Conservation (phyloP, 306 rosid species). For the Carpinus viminea region DNA sequence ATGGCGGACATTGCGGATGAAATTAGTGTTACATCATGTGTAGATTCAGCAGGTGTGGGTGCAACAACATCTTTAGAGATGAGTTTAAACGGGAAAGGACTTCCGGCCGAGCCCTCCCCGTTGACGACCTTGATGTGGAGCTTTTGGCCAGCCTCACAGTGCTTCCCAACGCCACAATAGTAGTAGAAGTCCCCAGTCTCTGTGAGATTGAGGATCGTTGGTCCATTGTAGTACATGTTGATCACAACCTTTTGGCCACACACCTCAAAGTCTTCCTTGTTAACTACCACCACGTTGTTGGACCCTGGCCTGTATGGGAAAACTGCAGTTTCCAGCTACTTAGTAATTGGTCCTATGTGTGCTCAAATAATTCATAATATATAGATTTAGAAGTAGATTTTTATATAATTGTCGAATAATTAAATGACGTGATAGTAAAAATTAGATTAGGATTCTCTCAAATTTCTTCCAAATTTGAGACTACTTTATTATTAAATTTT, state of each 20-base stretch:
- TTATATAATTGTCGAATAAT: too few species aligned
- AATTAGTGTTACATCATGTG: not conserved
- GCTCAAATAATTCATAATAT: not conserved
- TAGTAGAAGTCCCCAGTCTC: constrained; percentile 53
- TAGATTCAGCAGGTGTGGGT: not conserved
- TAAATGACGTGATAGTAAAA: too few species aligned
- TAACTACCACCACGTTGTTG: constrained; percentile 44
- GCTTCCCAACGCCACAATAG: constrained; percentile 61
- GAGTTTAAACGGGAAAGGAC: constrained; percentile 22
- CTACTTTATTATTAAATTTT: too few species aligned
- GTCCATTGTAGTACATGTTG: constrained; percentile 43
- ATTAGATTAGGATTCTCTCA: too few species aligned
- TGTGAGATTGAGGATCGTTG: constrained; percentile 34
- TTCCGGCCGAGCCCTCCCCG: constrained; percentile 33
- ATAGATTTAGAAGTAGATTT: too few species aligned
- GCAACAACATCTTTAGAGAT: too few species aligned
- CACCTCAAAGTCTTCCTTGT: constrained; percentile 34
- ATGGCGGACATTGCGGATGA: constrained; percentile 7
- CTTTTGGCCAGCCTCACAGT: constrained; percentile 74
- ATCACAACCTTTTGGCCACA: constrained; percentile 37
- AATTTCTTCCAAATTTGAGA: too few species aligned
- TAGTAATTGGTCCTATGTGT: not conserved
- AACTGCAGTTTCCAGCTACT: constrained; percentile 37
- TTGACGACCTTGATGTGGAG: constrained; percentile 40
- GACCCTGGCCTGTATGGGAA: constrained; percentile 50